Base-by-base conservation (phyloP, 1,284 basidiomycete species). In the Lentinus polychrous region DNA sequence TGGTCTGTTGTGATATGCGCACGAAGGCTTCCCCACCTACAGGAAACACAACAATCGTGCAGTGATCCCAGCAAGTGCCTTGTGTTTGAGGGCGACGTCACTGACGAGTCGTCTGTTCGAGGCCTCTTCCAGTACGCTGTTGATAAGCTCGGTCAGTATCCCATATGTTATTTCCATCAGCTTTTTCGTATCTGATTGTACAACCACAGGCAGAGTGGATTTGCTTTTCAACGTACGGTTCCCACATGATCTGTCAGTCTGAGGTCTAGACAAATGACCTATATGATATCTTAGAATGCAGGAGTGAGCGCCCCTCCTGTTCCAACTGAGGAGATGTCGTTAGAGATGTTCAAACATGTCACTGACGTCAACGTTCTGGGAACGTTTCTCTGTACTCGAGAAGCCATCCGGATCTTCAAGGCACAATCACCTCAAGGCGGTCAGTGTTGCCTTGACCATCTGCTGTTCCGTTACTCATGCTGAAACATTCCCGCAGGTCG, bases 221-320 rank as follows among this genome's bases (percentile, higher is more conserved):
- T 57, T 91, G n/a, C 58, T 87, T 14, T 92, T 91, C 70, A 91
- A 92, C 61, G 88, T 83, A 57, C 63, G 76, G n/a, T n/a, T 55
- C 27, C 1, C 27, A 45, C 44, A 35, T 35, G 44, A 11, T 35
- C 38, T 11, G 36, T 52, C 46, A 34, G 22, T 27, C 23, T 44
- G 42, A 8, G 10, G 27, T 10, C 27, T 27, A 27, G 27, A 27
- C 27, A 4, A 27, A 4, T 44, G 32, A 37, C 46, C 50, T 17
- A 49, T n/a, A n/a, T n/a, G n/a, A 18, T 24, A 15, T 23, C 33
- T 22, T 54, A 86, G 82, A 86, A 86, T 55, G 83, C 83, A 1
- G 90, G 89, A 1, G 74, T 80, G 35, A 68, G 68, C 32, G 67
- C 75, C 0, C 69, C 72, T 3, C 66, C 64, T 6, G 64, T 73